Conservation (phyloP, 164 flowering plant species). For the Aristolochia contorta region DNA sequence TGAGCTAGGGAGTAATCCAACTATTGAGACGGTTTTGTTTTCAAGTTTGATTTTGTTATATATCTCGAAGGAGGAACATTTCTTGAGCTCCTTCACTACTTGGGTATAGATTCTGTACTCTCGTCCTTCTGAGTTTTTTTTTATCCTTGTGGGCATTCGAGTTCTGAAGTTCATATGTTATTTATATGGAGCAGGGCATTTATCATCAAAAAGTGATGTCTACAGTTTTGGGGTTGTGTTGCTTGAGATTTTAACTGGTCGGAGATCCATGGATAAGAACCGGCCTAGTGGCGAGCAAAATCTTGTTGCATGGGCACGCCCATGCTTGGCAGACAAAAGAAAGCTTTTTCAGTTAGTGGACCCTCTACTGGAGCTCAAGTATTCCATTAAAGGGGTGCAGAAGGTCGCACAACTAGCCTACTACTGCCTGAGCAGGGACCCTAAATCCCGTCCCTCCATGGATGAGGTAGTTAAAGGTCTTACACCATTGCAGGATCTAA, state of each 20-base stretch:
- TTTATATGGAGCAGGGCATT: slow-evolving; percentile 54
- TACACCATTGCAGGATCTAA: slow-evolving; percentile 63
- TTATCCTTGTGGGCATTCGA: not conserved
- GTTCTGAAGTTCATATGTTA: not conserved
- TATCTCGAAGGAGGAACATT: not conserved
- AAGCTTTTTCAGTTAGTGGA: slow-evolving; percentile 71
- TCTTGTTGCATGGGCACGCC: slow-evolving; percentile 81
- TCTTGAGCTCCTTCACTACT: not conserved
- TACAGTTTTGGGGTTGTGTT: slow-evolving; percentile 93
- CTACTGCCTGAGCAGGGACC: slow-evolving; percentile 74
- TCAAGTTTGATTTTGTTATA: no score
- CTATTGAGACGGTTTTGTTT: no score
- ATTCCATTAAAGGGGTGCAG: slow-evolving; percentile 78
- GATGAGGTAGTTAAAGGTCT: slow-evolving; percentile 75
- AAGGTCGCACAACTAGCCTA: slow-evolving; percentile 68
- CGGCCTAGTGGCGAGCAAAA: slow-evolving; percentile 84
- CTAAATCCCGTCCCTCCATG: slow-evolving; percentile 81
- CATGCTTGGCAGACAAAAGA: slow-evolving; percentile 61
- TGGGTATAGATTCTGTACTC: not conserved
- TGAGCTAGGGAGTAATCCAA: no score
- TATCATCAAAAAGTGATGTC: slow-evolving; percentile 90
- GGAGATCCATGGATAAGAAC: slow-evolving; percentile 94
- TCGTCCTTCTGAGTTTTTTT: not conserved
- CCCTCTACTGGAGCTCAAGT: slow-evolving; percentile 74
- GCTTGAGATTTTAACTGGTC: slow-evolving; percentile 83